Evolutionary conservation across 495 filamentous ascomycete species (phyloP), one percentile per base, ranked within the genome.

Genomic region (Hyphodiscus hymeniophilus): DNA sequence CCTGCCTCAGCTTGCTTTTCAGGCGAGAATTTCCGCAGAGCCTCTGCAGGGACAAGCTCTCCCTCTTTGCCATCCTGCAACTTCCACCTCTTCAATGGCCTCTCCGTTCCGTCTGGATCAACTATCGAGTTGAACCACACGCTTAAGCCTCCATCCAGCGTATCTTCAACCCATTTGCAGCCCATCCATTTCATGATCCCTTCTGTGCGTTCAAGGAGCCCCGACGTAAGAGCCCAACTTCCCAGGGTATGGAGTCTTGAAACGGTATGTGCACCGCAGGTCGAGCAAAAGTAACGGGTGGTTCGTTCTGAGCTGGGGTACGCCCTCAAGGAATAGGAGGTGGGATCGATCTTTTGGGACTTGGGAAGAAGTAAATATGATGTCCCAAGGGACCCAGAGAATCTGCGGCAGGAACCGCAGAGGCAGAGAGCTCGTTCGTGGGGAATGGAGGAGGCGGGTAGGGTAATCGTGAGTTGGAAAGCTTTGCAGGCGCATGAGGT

Each of bases 261-360:
- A 44, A 83, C 79, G 51, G 80, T 66, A 52, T 85, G 80, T 21
- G 78, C 76, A 24, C 83, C 83, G 51, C 85, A 90, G 12, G 63
- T 77, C n/a, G 58, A 54, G 61, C 85, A 89, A 62, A 85, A 86
- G 52, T 77, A 76, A n/a, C 79, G 77, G 16, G 66, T 72, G 10
- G 74, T 38, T 10, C n/a, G 13, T 17, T 69, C 58, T 11, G 70
- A 51, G 3, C 73, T 68, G 51, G 70, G 58, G 51, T 84, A 86
- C 28, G 59, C 54, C 10, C 55, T 64, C 7, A 82, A 62, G 1
- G 60, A 60, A 3, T 73, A 52, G 11, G 32, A 26, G 5, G 55
- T 62, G 10, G 47, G 64, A 21, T 43, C 32, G 10, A 49, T 24
- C 1, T 65, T 60, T 5, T 51, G 45, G 34, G 34, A 13, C 7